A percentile compares a stretch with the other conserved stretches of the same genome.
Evolutionary conservation across 2,329 filamentous ascomycete genomes (phyloP).

Genomic region (Cladophialophora chaetospira): DNA sequence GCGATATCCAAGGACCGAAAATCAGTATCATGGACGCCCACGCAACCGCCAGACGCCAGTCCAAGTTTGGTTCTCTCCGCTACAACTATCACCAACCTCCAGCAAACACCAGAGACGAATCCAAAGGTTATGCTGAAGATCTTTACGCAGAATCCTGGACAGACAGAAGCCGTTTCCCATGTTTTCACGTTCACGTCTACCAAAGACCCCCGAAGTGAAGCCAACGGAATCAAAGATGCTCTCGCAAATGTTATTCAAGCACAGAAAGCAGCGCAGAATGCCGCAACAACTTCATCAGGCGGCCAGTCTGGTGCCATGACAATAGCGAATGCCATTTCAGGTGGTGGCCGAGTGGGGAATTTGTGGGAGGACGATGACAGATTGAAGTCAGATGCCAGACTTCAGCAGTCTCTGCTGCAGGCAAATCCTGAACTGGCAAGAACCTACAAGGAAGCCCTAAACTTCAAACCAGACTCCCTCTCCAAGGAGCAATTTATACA

Average conservation of each 20-base stretch:
- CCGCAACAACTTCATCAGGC: slow-evolving; percentile 38
- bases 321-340: slow-evolving; percentile 70
- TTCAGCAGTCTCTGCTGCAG: slow-evolving; percentile 87
- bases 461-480: slow-evolving; percentile 81
- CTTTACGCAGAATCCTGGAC: slow-evolving; percentile 68
- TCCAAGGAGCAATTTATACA: slow-evolving; percentile 78
- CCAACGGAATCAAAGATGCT: slow-evolving; percentile 79
- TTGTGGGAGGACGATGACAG: slow-evolving; percentile 79
- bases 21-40: slow-evolving; percentile 79
- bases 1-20: slow-evolving; percentile 72
- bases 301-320: slow-evolving; percentile 69
- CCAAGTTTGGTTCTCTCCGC: slow-evolving; percentile 71
- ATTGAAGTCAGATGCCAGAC: slow-evolving; percentile 73
- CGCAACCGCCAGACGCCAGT: slow-evolving; percentile 60
- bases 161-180: slow-evolving; percentile 67
- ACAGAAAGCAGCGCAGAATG: slow-evolving; percentile 56
- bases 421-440: slow-evolving; percentile 73
- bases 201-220: slow-evolving; percentile 74
- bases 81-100: slow-evolving; percentile 82
- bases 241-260: slow-evolving; percentile 76
- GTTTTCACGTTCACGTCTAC: slow-evolving; percentile 87
- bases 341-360: slow-evolving; percentile 50
- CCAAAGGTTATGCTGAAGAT: slow-evolving; percentile 94
- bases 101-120: slow-evolving; percentile 86
- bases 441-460: slow-evolving; percentile 83